A percentile compares a stretch with the other conserved stretches of the same genome.
These are phyloP conservation scores for Agrostemma githago DNA, from an alignment of 148 eudicot species.

Conservation along the genomic window DNA sequence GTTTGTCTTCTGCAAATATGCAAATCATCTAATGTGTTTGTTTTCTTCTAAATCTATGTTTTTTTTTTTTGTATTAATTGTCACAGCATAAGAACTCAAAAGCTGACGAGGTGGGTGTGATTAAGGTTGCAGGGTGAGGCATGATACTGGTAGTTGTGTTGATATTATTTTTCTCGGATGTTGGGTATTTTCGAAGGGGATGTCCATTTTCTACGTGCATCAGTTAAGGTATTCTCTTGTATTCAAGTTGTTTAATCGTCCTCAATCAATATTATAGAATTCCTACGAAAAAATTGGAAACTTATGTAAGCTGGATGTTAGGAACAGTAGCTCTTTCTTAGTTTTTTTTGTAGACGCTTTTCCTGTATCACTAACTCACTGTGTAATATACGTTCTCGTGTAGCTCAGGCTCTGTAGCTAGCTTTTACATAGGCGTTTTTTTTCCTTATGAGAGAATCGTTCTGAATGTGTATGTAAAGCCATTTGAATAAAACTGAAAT, in stretches of 20 bases:
- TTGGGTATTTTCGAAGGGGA: constrained; percentile 24
- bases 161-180: constrained; percentile 19
- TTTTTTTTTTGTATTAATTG: constrained; percentile 24
- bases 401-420: not conserved
- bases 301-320: constrained; percentile 3
- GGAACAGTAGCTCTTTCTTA: not conserved
- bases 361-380: not conserved
- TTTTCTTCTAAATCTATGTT: constrained; percentile 7
- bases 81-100: constrained; percentile 89
- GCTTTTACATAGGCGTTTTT: not conserved
- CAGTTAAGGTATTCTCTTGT: constrained; percentile 28
- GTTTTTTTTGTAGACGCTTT: not conserved
- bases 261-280: not conserved
- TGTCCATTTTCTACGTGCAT: constrained; percentile 21
- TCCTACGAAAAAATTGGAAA: not conserved
- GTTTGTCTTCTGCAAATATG: not conserved
- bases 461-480: not conserved
- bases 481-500: not conserved
- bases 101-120: constrained; percentile 78
- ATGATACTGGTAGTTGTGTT: constrained; percentile 23
- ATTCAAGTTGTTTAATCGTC: not conserved
- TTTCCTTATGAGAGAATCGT: not conserved
- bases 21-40: not conserved
- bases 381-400: not conserved
- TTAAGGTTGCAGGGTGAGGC: constrained; percentile 61